These are phyloP conservation scores for Syncephalastrum sp. DNA, from an alignment of 371 early-diverging fungal genomes.

Conservation along the genomic window DNA sequence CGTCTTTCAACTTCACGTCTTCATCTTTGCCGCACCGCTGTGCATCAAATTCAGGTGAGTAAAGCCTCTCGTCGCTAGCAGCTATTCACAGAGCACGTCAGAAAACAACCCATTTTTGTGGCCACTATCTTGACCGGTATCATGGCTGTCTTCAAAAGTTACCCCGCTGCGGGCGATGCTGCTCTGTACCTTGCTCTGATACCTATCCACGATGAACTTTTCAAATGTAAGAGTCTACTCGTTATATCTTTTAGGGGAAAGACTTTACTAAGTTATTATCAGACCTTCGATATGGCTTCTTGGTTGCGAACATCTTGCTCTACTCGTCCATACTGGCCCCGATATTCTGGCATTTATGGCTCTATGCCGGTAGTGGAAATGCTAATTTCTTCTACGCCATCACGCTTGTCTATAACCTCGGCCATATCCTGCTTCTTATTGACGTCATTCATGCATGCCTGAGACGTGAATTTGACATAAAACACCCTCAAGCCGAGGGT, in stretches of 20 bases:
- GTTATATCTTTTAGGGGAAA: background rate
- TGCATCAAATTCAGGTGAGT: constrained; percentile 69
- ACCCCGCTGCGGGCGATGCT: constrained; percentile 87
- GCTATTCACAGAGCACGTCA: constrained; percentile 14
- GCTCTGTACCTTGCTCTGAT: constrained; percentile 79
- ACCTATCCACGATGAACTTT: constrained; percentile 76
- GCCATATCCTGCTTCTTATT: constrained; percentile 77
- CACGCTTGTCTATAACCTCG: constrained; percentile 85
- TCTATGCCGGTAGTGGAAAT: constrained; percentile 93
- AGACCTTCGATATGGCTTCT: constrained; percentile 72
- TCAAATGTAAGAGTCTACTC: constrained; percentile 69
- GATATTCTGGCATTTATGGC: constrained; percentile 92
- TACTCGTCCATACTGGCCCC: constrained; percentile 82
- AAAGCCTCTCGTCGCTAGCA: background rate
- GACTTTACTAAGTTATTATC: constrained; percentile 1
- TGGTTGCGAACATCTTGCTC: constrained; percentile 63
- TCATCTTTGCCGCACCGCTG: constrained; percentile 83
- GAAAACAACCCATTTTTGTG: constrained; percentile 79
- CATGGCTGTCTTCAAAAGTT: constrained; percentile 86
- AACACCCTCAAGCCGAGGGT: constrained; percentile 58
- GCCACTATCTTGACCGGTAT: constrained; percentile 67
- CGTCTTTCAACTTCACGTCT: constrained; percentile 87
- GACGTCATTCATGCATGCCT: constrained; percentile 76
- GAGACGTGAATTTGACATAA: constrained; percentile 76
- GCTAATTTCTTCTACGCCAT: constrained; percentile 97